phyloP scores from a whole-genome alignment of 495 filamentous ascomycete species.

The Neurospora cerealis region DNA sequence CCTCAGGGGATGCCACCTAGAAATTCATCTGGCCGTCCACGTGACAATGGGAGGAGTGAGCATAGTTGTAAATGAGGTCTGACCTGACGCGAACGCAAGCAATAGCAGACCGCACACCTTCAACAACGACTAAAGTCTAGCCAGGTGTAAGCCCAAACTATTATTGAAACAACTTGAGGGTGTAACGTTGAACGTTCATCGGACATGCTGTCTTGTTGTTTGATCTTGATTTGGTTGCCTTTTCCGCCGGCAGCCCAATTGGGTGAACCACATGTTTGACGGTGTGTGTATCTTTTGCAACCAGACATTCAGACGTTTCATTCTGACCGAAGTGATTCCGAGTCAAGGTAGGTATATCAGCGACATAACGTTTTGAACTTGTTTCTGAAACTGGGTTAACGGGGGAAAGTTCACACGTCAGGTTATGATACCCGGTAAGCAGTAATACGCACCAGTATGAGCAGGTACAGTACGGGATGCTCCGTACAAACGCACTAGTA shows the following conservation, averaged over 20 bases:
- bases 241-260: neutral
- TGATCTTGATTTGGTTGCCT: neutral
- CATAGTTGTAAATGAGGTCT: neutral
- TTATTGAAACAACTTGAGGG: neutral
- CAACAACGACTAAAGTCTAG: neutral
- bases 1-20: neutral
- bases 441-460: neutral
- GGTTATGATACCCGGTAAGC: neutral
- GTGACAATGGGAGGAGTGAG: neutral
- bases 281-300: neutral
- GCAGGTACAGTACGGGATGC: neutral
- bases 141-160: neutral
- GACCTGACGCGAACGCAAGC: neutral
- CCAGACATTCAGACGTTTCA: neutral
- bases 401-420: neutral
- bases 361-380: neutral
- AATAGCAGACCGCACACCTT: neutral
- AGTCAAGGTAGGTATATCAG: neutral
- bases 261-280: neutral
- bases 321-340: neutral
- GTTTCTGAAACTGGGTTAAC: neutral
- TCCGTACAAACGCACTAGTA: neutral
- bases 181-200: neutral
- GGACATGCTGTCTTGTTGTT: neutral
- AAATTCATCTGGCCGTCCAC: neutral